Base-by-base conservation (phyloP, 2,329 filamentous ascomycete species). In the Calonectria naviculata region DNA sequence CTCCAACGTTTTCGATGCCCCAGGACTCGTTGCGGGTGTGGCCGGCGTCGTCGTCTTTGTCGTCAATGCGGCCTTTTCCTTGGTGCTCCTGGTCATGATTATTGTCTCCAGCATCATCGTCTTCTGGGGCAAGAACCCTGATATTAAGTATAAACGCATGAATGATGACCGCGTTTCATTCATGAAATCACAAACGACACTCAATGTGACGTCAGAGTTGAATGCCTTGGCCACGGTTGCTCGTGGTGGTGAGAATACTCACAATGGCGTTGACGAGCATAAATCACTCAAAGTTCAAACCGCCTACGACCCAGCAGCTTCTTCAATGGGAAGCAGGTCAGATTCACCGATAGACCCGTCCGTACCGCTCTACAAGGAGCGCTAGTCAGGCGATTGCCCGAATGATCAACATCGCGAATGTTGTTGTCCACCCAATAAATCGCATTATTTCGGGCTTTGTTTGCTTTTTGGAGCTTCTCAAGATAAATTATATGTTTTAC, bases 171-270 rank as follows among this genome's bases (percentile, higher is more conserved):
- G 96, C 77, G 94, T 94, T 62, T 98, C 95, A 5, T 98, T 98
- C 85, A 98, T 98, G 91, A 98, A 98, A 87, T 98, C 95, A 15
- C 93, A 96, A 82, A 93, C 94, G 92, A 95, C 79, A 86, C 98
- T 65, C 90, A 84, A 41, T 85, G 87, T 19, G 94, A 93, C 13
- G 97, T 94, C 5, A 2, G 95, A 98, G 84, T 89, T 98, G 60
- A 95, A 98, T 81, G 95, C 95, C 2, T 87, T 98, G 67, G 95
- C 94, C 75, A 94, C 93, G 19, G 97, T 95, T 2, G 95, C 95
- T 36, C 93, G 95, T 78, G 95, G 95, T 67, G 95, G 97, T 80
- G 26, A 44, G 24, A 6, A 10, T 3, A 21, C 12, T 3, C 12
- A n/a, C 9, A n/a, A 24, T 5, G n/a, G 13, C 7, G 7, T 21